Conservation (phyloP, 2,329 filamentous ascomycete genomes). For the Aspergillus sp. region DNA sequence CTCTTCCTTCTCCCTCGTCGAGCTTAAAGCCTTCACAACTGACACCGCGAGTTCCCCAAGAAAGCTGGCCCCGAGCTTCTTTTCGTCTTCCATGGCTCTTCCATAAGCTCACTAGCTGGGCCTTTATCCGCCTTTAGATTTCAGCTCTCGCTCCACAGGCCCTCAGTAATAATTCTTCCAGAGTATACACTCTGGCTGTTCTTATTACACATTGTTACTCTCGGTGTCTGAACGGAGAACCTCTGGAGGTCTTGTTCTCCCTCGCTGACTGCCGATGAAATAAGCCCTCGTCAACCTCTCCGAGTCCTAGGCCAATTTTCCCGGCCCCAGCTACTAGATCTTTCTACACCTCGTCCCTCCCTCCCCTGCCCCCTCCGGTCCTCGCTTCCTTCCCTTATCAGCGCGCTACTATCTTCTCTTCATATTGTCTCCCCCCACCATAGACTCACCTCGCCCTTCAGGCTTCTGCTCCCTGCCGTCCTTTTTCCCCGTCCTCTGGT, state of each 20-base stretch:
- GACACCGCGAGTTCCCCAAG: neutral
- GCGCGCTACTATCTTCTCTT: slow-evolving; percentile 3
- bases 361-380: slow-evolving; percentile 11
- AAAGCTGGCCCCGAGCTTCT: slow-evolving; percentile 8
- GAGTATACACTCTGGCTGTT: neutral
- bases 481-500: slow-evolving; percentile 8
- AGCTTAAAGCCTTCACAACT: neutral
- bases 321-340: slow-evolving; percentile 2
- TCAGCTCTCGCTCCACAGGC: neutral
- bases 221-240: slow-evolving; percentile 4
- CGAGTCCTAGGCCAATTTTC: slow-evolving; percentile 10
- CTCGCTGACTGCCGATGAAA: neutral
- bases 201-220: slow-evolving; percentile 6
- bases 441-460: neutral
- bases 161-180: slow-evolving; percentile 13
- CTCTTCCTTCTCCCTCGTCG: neutral
- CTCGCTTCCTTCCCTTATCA: slow-evolving; percentile 13
- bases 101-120: slow-evolving; percentile 10
- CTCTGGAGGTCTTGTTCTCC: neutral
- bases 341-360: slow-evolving; percentile 5
- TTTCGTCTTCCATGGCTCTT: slow-evolving; percentile 6
- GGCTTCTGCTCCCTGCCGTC: neutral
- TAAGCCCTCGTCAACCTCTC: neutral
- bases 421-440: slow-evolving; percentile 3
- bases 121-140: neutral